Evolutionary conservation across 495 filamentous ascomycete species (phyloP), one percentile per base, ranked within the genome.

Genomic region (Immersiella caudata): DNA sequence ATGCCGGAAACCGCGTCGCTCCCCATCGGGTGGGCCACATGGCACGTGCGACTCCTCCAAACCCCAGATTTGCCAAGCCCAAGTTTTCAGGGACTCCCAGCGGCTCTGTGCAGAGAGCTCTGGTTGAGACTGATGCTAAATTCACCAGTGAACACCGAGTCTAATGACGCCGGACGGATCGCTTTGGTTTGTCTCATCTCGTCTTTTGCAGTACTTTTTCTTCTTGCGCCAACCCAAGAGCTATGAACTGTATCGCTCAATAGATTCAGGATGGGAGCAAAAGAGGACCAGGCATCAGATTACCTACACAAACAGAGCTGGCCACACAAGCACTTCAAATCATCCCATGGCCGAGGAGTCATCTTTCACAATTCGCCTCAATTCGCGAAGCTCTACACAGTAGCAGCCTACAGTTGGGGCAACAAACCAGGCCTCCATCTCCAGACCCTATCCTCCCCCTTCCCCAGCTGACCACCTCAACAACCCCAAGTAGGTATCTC

Each of bases 61-160:
- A 24, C 65, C 65, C 65, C 58, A 24, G 67, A 55, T 60, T 65
- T 60, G 46, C 54, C 54, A 59, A 33, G 56, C 20, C 21, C 25
- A 4, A 7, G 52, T n/a, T 55, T 26, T 55, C 52, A 55, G 52
- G 52, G 52, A 55, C 20, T n/a, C 50, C 50, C 50, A 6, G 50
- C 21, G 16, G 50, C 16, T n/a, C 50, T n/a, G n/a, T n/a, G n/a
- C n/a, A n/a, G n/a, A n/a, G n/a, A n/a, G n/a, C n/a, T n/a, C n/a
- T n/a, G n/a, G n/a, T n/a, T n/a, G n/a, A n/a, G n/a, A n/a, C n/a
- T n/a, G n/a, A n/a, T n/a, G n/a, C n/a, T n/a, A n/a, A n/a, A n/a
- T n/a, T n/a, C n/a, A n/a, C n/a, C n/a, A n/a, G n/a, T n/a, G n/a
- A n/a, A n/a, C n/a, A n/a, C n/a, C n/a, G n/a, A n/a, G n/a, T n/a